These are phyloP conservation scores for Ciborinia camelliae DNA, from an alignment of 2,329 filamentous ascomycete species.

Conservation along the genomic window DNA sequence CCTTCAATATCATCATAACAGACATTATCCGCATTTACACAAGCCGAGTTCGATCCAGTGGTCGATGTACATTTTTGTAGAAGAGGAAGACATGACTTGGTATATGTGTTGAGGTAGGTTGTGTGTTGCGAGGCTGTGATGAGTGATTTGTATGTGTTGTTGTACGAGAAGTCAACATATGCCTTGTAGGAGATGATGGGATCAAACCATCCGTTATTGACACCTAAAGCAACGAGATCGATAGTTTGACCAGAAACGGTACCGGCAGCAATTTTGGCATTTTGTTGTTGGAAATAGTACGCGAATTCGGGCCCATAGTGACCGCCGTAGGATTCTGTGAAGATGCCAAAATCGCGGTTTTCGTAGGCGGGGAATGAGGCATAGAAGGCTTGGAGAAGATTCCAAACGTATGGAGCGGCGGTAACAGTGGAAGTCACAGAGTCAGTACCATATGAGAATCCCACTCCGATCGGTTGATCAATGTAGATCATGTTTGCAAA, in stretches of 20 bases:
- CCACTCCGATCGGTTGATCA: constrained; percentile 41
- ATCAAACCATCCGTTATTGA: constrained; percentile 47
- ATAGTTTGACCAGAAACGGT: constrained; percentile 38
- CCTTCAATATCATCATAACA: constrained; percentile 36
- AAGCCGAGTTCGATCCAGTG: constrained; percentile 73
- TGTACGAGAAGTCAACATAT: constrained; percentile 33
- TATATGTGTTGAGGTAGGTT: constrained; percentile 38
- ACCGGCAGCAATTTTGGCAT: constrained; percentile 48
- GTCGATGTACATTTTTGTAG: constrained; percentile 39
- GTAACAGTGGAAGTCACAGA: constrained; percentile 44
- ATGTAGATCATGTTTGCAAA: constrained; percentile 43
- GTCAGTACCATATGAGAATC: constrained; percentile 45
- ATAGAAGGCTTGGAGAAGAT: constrained; percentile 58
- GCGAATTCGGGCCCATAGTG: constrained; percentile 56
- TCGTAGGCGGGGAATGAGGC: constrained; percentile 61
- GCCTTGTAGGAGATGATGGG: constrained; percentile 50
- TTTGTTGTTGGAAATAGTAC: constrained; percentile 55
- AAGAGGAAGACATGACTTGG: constrained; percentile 40
- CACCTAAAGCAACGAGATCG: constrained; percentile 37
- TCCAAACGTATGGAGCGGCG: constrained; percentile 52
- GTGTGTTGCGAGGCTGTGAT: constrained; percentile 39
- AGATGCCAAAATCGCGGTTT: constrained; percentile 54
- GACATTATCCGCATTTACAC: constrained; percentile 61
- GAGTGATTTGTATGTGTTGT: constrained; percentile 41
- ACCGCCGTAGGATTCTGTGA: constrained; percentile 53